These are phyloP conservation scores for Trametes maxima DNA, from an alignment of 768 basidiomycete species.

Conservation along the genomic window DNA sequence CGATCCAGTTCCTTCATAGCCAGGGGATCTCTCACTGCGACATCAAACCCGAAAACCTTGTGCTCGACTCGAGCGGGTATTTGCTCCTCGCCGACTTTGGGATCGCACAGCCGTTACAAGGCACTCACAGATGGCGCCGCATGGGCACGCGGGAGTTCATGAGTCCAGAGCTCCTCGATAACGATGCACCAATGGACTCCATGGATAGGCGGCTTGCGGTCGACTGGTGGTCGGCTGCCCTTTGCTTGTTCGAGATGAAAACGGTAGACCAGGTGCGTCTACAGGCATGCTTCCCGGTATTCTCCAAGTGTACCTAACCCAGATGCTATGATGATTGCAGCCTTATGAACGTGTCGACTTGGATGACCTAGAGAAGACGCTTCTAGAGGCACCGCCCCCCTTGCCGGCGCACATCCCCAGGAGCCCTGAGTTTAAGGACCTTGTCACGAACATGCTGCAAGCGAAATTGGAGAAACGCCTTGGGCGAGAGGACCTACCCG, in stretches of 20 bases:
- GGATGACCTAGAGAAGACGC: neutral
- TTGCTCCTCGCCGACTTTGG: conserved; percentile 58
- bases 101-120: conserved; percentile 29
- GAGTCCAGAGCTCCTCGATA: conserved; percentile 47
- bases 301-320: neutral
- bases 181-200: neutral
- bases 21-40: conserved; percentile 55
- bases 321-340: neutral
- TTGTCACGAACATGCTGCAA: conserved; percentile 46
- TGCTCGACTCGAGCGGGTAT: conserved; percentile 59
- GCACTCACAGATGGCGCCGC: conserved; percentile 33
- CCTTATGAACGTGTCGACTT: neutral
- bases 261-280: conserved; percentile 38
- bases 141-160: conserved; percentile 52
- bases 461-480: conserved; percentile 39
- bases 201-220: conserved; percentile 23
- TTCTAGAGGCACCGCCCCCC: neutral
- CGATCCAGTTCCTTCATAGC: conserved; percentile 48
- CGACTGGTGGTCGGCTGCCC: conserved; percentile 61
- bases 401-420: neutral
- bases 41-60: conserved; percentile 60
- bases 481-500: conserved; percentile 23
- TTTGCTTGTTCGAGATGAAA: conserved; percentile 56
- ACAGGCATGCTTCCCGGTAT: neutral
- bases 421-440: conserved; percentile 30